Evolutionary conservation across 257 asterid genomes (phyloP), one percentile per base, ranked within the genome.

Genomic region (Lycium ferocissimum): DNA sequence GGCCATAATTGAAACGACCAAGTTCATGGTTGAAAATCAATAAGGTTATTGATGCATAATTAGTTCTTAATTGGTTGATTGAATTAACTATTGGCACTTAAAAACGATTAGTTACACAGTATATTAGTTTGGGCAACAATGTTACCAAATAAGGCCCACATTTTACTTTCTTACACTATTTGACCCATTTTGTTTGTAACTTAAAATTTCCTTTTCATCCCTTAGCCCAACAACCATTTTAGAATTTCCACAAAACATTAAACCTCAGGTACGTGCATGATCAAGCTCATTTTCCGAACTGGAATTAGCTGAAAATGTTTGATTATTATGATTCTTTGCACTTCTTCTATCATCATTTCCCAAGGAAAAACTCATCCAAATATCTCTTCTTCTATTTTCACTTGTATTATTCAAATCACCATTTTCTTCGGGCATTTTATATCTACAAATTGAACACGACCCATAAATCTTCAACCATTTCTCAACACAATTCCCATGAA

Each of bases 381-480:
- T 73, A 81, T 82, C 95, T 80, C 94, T 70, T 83, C 94, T 76
- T 20, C 91, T 80, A 20, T 56, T 87, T 67, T 84, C 83, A 15
- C 79, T 92, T 75, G 78, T 82, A 83, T 80, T 67, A 82, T 70
- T 89, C 33, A 87, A 90, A 9, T 33, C 84, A 40, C 81, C 49
- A 6, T 90, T 91, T 53, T 92, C 96, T 79, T 83, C 90, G 5
- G 97, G 98, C 98, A 95, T 92, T 62, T 90, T 89, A 76, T 90
- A 84, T 56, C 98, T 85, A 72, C 98, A 95, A 82, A 95, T 92
- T 12, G 98, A 98, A 89, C 98, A 94, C 37, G 98, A 85, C 26
- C 98, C 98, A 67, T 95, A 95, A 76, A 90, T 84, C 15, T 71
- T 87, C 88, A 95, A 66, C 98, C 98, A 95, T 37, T 90, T 94